Evolutionary conservation across 1,284 basidiomycete genomes (phyloP), one percentile per base, ranked within the genome.

Genomic region (Megacollybia platyphylla): DNA sequence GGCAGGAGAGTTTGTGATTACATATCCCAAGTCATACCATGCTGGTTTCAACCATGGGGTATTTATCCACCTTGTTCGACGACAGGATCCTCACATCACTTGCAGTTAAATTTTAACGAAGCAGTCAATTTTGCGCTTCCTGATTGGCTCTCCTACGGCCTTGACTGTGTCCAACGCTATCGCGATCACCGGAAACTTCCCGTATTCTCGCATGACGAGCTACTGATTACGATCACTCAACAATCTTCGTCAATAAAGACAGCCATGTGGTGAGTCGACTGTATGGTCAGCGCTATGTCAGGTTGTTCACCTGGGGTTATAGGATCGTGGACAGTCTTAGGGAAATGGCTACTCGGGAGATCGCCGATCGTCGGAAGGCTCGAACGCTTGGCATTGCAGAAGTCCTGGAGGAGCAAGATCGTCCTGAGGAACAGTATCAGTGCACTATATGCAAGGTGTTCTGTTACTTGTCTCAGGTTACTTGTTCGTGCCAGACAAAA

Each of bases 61-160:
- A 64, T 56, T 82, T 69, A 40, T 44, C 40, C 46, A 36, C 41
- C 44, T 49, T 44, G 47, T 38, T 36, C 37, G 43, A 17, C 18
- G 11, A 15, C 20, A 37, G 11, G 20, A 24, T 9, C 10, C 20
- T 37, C n/a, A 17, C 28, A 30, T 42, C 52, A 48, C 46, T 44
- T 44, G 26, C 55, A 91, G 88, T 71, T 97, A 56, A 98, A 97
- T 63, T 91, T 97, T 67, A 97, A 97, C 59, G 93, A 98, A 67
- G 96, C 96, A 1, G 96, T 99, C 57, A 99, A 99, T 63, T 98
- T 99, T 61, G 94, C 94, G 4, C 69, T 97, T 32, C 90, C 93
- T 11, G 91, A 97, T 60, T 99, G 96, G 96, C 68, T 98, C 42
- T 69, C 81, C 15, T 78, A 79, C 46, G 96, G 88, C 31, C 73